These are phyloP conservation scores for Fistulinella cinereoalba DNA, from an alignment of 1,284 basidiomycete species.

Conservation along the genomic window DNA sequence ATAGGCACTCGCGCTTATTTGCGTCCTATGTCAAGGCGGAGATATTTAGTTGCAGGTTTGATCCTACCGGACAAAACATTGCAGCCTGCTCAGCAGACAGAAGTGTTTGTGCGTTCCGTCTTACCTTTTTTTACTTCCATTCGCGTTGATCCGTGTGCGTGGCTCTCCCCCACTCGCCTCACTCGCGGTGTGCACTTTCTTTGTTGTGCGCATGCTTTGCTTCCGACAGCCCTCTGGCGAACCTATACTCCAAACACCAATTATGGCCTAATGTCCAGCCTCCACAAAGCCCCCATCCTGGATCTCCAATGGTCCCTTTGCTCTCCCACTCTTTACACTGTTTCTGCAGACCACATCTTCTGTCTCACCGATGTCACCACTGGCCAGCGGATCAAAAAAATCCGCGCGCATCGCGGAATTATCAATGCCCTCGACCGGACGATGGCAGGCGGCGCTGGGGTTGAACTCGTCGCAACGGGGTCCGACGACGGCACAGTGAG, in stretches of 20 bases:
- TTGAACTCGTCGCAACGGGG: conserved; percentile 79
- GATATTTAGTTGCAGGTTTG: conserved; percentile 76
- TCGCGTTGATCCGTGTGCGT: too few relatives aligned
- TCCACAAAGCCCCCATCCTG: conserved; percentile 76
- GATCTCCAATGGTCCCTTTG: conserved; percentile 80
- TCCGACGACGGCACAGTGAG: conserved; percentile 88
- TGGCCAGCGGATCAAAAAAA: conserved; percentile 70
- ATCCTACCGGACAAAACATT: conserved; percentile 78
- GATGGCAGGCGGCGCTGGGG: conserved; percentile 75
- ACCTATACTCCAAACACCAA: conserved; percentile 82
- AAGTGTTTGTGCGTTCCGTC: conserved; percentile 61
- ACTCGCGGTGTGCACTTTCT: not conserved
- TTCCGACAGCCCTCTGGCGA: conserved; percentile 64
- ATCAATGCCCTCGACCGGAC: conserved; percentile 86
- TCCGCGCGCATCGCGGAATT: conserved; percentile 84
- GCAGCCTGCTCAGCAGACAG: conserved; percentile 81
- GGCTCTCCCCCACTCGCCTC: not conserved
- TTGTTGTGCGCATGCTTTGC: not conserved
- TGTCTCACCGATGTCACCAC: conserved; percentile 72
- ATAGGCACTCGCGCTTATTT: not conserved
- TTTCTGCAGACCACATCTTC: conserved; percentile 82
- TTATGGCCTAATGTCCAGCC: conserved; percentile 70
- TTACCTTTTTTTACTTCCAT: not conserved
- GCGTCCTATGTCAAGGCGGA: conserved; percentile 51
- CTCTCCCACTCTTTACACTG: conserved; percentile 71